Conservation (phyloP, 2,329 filamentous ascomycete species). For the Aspergillus ochraceoroseus region DNA sequence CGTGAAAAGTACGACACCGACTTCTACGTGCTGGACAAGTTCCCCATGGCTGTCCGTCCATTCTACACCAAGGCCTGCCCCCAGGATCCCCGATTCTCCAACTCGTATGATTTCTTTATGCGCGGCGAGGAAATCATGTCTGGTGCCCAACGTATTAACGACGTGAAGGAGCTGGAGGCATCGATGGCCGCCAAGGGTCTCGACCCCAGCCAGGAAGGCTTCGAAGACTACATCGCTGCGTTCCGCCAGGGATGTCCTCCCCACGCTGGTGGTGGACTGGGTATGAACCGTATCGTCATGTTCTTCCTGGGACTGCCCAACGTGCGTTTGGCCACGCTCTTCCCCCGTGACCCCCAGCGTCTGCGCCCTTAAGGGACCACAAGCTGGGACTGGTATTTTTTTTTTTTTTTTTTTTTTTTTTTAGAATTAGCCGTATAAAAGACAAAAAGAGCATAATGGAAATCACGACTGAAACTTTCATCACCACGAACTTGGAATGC, state of each 20-base stretch:
- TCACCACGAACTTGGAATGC: too few relatives aligned
- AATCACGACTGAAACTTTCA: too few relatives aligned
- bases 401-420: background rate
- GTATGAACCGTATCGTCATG: slow-evolving; percentile 62
- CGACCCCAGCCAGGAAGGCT: slow-evolving; percentile 55
- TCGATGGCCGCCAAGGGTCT: slow-evolving; percentile 57
- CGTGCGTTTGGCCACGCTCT: slow-evolving; percentile 57
- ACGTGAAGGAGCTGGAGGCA: slow-evolving; percentile 54
- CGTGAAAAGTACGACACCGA: slow-evolving; percentile 87
- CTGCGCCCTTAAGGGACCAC: slow-evolving; percentile 36
- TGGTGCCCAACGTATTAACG: slow-evolving; percentile 62
- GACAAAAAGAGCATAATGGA: slow-evolving; percentile 17
- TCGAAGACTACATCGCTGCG: slow-evolving; percentile 60
- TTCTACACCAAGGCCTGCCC: slow-evolving; percentile 87
- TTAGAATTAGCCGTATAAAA: slow-evolving; percentile 5
- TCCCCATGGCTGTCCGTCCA: slow-evolving; percentile 79
- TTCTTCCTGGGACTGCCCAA: slow-evolving; percentile 63
- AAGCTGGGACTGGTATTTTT: too few relatives aligned
- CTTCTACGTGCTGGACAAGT: slow-evolving; percentile 96
- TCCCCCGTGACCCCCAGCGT: slow-evolving; percentile 60
- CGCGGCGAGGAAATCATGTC: slow-evolving; percentile 65
- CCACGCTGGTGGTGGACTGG: slow-evolving; percentile 61
- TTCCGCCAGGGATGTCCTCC: slow-evolving; percentile 62
- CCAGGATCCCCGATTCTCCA: slow-evolving; percentile 60
- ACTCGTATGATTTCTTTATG: slow-evolving; percentile 68